Conservation (phyloP, 73 alveolate genomes). For the Uronychia binucleata region DNA sequence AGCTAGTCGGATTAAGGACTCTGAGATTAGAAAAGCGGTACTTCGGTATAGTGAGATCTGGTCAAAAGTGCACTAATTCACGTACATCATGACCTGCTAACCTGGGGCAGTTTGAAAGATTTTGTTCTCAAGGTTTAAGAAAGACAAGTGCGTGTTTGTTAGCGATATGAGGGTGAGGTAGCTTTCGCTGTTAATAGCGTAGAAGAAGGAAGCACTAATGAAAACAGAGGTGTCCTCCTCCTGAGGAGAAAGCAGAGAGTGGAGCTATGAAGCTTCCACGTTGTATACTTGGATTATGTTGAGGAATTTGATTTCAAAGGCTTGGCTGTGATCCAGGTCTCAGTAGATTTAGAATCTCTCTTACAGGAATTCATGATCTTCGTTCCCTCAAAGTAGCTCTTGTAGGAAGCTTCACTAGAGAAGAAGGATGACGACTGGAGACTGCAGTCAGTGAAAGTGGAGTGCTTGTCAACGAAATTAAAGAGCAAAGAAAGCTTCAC, state of each 20-base stretch:
- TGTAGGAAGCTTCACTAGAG: too few species aligned
- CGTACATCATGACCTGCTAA: not conserved
- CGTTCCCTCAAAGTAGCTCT: too few species aligned
- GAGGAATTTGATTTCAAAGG: not conserved
- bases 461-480: too few species aligned
- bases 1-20: not conserved
- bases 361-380: too few species aligned
- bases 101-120: not conserved
- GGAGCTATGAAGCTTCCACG: not conserved
- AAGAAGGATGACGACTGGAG: too few species aligned
- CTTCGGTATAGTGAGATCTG: not conserved
- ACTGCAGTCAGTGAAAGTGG: too few species aligned
- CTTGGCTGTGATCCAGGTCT: too few species aligned
- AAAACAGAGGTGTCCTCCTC: not conserved
- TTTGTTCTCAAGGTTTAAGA: not conserved
- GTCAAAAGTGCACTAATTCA: not conserved
- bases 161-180: not conserved
- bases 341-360: too few species aligned
- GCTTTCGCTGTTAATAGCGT: not conserved
- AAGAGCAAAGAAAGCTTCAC: too few species aligned
- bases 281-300: not conserved
- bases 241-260: too few species aligned
- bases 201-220: not conserved
- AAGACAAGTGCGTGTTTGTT: not conserved
- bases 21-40: not conserved